Evolutionary conservation across 768 basidiomycete genomes (phyloP).

Genomic region (Rhodotorula babjevae): DNA sequence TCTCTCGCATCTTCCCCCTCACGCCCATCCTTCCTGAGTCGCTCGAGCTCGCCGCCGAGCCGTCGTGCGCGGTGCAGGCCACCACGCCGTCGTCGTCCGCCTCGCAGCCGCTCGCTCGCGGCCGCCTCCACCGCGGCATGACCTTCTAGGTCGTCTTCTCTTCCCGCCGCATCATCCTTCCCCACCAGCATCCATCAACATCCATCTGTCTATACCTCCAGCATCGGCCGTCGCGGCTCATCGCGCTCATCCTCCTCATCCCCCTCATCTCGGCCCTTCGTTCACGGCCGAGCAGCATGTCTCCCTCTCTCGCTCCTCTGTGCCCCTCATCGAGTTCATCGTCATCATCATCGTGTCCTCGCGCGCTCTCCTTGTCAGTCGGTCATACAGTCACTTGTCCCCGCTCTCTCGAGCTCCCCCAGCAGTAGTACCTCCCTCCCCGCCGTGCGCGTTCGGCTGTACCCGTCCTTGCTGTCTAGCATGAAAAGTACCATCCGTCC

Average conservation of each 20-base stretch:
- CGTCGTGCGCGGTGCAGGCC: constrained; percentile 1
- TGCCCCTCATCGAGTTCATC: not conserved
- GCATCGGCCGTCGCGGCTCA: not conserved
- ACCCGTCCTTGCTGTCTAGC: not conserved
- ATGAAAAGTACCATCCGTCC: not conserved
- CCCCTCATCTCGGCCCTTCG: not conserved
- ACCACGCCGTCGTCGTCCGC: not conserved
- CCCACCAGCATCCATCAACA: not conserved
- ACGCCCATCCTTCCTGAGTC: constrained; percentile 20
- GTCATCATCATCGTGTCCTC: not conserved
- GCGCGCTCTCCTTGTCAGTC: not conserved
- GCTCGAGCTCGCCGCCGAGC: not conserved
- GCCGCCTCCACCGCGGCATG: constrained; percentile 27
- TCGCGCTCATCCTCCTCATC: not conserved
- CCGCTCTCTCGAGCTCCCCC: too few relatives aligned
- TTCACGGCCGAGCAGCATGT: not conserved
- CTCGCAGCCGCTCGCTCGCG: not conserved
- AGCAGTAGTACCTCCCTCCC: too few relatives aligned
- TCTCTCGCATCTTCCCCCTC: constrained; percentile 12
- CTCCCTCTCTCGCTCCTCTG: too few relatives aligned
- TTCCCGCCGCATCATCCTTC: not conserved
- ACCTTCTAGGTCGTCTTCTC: constrained; percentile 9
- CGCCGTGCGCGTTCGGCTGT: not conserved
- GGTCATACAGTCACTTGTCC: not conserved
- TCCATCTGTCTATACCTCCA: not conserved